A percentile compares a stretch with the other conserved stretches of the same genome.
phyloP scores from a whole-genome alignment of 768 basidiomycete species.

The Termitomyces sp. region DNA sequence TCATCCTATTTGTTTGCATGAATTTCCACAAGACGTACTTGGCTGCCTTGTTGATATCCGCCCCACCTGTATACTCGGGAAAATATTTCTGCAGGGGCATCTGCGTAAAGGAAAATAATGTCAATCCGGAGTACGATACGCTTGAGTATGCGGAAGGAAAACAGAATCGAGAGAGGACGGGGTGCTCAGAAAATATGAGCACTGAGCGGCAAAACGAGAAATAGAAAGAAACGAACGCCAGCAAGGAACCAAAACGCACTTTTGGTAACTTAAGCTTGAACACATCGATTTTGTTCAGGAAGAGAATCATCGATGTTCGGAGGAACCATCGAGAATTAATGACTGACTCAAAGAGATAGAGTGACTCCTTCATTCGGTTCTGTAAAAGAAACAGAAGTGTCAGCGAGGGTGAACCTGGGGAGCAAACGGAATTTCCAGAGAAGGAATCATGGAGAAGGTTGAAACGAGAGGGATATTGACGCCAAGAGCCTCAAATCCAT shows the following conservation, averaged over 20 bases:
- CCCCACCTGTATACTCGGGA: slow-evolving; percentile 85
- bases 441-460: not conserved
- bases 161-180: not conserved
- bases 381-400: slow-evolving; percentile 34
- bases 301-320: slow-evolving; percentile 87
- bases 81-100: slow-evolving; percentile 78
- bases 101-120: slow-evolving; percentile 25
- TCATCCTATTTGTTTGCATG: slow-evolving; percentile 85
- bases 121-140: not conserved
- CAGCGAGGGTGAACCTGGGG: not conserved
- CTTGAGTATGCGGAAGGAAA: not conserved
- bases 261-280: slow-evolving; percentile 76
- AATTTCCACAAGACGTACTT: slow-evolving; percentile 95
- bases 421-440: not conserved
- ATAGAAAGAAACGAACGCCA: too few species aligned
- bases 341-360: slow-evolving; percentile 73
- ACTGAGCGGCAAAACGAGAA: too few species aligned
- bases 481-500: too few species aligned
- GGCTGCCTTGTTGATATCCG: slow-evolving; percentile 91
- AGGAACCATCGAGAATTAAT: slow-evolving; percentile 69
- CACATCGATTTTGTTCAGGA: slow-evolving; percentile 93
- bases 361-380: slow-evolving; percentile 93
- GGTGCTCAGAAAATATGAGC: not conserved
- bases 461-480: not conserved
- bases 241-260: slow-evolving; percentile 28